A percentile compares a stretch with the other conserved stretches of the same genome.
Conservation (phyloP, 73 alveolate species). For the Blepharisma japonicum region DNA sequence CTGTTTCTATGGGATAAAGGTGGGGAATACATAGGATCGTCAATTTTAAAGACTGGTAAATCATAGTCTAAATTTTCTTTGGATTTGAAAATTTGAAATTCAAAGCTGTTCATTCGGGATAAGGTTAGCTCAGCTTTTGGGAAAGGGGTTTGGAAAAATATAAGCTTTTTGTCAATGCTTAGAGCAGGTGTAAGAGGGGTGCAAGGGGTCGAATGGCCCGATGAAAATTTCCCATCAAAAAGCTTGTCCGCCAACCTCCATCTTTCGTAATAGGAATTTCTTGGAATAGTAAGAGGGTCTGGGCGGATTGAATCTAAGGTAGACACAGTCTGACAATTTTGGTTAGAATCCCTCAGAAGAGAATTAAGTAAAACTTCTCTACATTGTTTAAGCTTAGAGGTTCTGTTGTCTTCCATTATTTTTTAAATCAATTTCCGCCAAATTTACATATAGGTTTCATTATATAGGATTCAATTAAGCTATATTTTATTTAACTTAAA, state of each 20-base stretch:
- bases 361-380: too few species aligned
- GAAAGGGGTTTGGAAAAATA: background rate
- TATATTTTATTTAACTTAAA: too few species aligned
- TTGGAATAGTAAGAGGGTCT: background rate
- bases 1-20: slow-evolving; percentile 25
- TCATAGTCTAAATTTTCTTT: background rate
- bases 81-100: background rate
- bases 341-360: too few species aligned
- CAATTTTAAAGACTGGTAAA: background rate
- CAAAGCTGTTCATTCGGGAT: background rate
- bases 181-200: background rate
- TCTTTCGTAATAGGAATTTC: background rate
- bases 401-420: too few species aligned
- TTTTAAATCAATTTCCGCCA: too few species aligned
- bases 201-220: slow-evolving; percentile 19
- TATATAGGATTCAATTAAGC: too few species aligned
- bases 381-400: too few species aligned
- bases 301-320: too few species aligned
- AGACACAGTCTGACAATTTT: too few species aligned
- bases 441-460: too few species aligned
- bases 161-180: background rate
- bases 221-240: background rate
- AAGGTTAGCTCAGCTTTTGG: background rate
- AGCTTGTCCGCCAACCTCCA: slow-evolving; percentile 5
- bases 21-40: background rate